Base-by-base conservation (phyloP, 768 basidiomycete species). In the Lactarius quietus region DNA sequence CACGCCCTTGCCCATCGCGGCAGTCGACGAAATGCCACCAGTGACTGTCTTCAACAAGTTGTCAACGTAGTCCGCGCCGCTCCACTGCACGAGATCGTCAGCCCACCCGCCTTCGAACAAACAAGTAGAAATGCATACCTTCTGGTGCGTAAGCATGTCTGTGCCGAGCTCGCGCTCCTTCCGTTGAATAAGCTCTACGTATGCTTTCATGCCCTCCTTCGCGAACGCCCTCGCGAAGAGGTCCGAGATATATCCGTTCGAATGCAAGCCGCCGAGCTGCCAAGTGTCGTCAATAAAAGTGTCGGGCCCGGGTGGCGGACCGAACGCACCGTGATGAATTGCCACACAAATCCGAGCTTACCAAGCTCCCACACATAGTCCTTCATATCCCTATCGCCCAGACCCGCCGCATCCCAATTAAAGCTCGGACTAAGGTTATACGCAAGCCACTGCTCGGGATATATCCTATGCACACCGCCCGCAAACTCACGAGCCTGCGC, bases 1-100 rank as follows among this genome's bases (percentile, higher is more conserved):
- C 35, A 96, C 94, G 62, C 96, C 96, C 70, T 87, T 87, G 57
- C 96, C 97, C 96, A 98, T 98, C n/a, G 97, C 96, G n/a, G 95
- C 85, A 12, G 96, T 98, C 56, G 93, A 95, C 41, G 93, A 96
- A 67, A 99, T 85, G 64, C 97, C 97, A 29, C 97, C 97, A 39
- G 97, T 99, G 62, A 98, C 93, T 8, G 96, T 95, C 85, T 93
- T 95, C 78, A 97, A 84, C 61, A 96, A 76, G 68, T 85, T 88
- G 76, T 97, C 95, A 39, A 91, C 90, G 71, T 93, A 95, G 76
- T 96, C 94, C 5, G 90, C 95, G 38, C 95, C 95, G 69, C 90
- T 93, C 95, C 95, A 97, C 92, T 95, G 70, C 31, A 61, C 23
- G 60, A 60, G 45, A 71, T 72, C 76, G 60, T 65, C 26, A 66